Evolutionary conservation across 192 early-diverging fungal genomes (phyloP), one percentile per base, ranked within the genome.

Genomic region (Coemansia sp.): DNA sequence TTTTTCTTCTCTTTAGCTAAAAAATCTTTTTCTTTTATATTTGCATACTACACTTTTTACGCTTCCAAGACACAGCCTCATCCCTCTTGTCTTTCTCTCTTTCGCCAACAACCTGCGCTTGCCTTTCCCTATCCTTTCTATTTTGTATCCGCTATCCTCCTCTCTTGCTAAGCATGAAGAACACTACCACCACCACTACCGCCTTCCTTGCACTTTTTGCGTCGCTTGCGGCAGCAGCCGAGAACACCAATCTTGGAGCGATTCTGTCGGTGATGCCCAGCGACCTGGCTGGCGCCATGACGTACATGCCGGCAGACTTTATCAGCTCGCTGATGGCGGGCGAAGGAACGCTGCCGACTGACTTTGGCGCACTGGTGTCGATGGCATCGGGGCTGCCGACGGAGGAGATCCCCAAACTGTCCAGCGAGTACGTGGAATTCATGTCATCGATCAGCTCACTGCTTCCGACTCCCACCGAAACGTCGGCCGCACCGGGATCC

Each of bases 341-440:
- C 39, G 19, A 39, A 41, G 71, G 52, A 1, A 52, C 65, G 52
- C 59, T 82, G 57, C 79, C 79, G 22, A 76, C 74, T 36, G 58
- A 72, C 41, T 56, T 72, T 45, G 46, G 42, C 55, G 52, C 59
- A 48, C 48, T 77, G 51, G 59, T 77, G 18, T 64, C 54, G 6
- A 12, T 70, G 48, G 79, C 79, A 16, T 61, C 74, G 4, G 62
- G 36, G 41, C 63, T 76, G 52, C 74, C 74, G 3, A 26, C 51
- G 2, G 37, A 47, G 6, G 54, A 70, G 16, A 60, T 60, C 13
- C 19, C 67, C 45, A 19, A 59, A 41, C 63, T 82, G 19, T 73
- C 71, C 26, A 66, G 58, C 67, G 63, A 76, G 46, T 82, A 82
- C 67, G 67, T 63, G 26, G 59, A 62, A 32, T 75, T 82, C 42